Evolutionary conservation across 2,329 filamentous ascomycete genomes (phyloP).

Genomic region (Penicillium sp.): DNA sequence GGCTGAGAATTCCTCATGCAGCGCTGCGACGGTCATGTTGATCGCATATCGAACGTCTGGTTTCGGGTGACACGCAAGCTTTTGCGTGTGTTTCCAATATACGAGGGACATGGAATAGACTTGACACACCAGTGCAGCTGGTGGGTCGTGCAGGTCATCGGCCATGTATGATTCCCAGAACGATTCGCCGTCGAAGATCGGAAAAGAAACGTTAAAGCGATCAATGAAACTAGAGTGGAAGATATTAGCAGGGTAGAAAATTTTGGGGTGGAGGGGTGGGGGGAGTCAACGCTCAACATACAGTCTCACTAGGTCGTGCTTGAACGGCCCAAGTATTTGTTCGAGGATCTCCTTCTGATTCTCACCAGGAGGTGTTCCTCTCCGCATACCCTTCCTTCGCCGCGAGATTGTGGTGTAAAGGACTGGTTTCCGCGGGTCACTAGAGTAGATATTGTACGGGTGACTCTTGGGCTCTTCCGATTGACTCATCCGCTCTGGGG

Average conservation of each 20-base stretch:
- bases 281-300: slow-evolving; percentile 33
- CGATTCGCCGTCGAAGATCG: slow-evolving; percentile 55
- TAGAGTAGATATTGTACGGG: slow-evolving; percentile 52
- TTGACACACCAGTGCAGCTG: slow-evolving; percentile 56
- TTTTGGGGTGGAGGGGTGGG: too few species aligned
- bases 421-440: slow-evolving; percentile 46
- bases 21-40: slow-evolving; percentile 59
- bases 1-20: slow-evolving; percentile 59
- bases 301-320: slow-evolving; percentile 51
- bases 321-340: slow-evolving; percentile 57
- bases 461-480: slow-evolving; percentile 42
- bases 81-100: slow-evolving; percentile 55
- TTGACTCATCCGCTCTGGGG: slow-evolving; percentile 39
- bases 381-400: slow-evolving; percentile 47
- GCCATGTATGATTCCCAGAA: slow-evolving; percentile 52
- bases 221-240: slow-evolving; percentile 49
- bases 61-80: slow-evolving; percentile 46
- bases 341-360: slow-evolving; percentile 57
- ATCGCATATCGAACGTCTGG: slow-evolving; percentile 61
- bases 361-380: slow-evolving; percentile 42
- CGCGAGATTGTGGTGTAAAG: slow-evolving; percentile 51
- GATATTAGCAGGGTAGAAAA: neutral
- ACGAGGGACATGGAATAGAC: slow-evolving; percentile 58
- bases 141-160: slow-evolving; percentile 48
- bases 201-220: slow-evolving; percentile 59